Base-by-base conservation (phyloP, 306 rosid species). In the Acacia acuminata region DNA sequence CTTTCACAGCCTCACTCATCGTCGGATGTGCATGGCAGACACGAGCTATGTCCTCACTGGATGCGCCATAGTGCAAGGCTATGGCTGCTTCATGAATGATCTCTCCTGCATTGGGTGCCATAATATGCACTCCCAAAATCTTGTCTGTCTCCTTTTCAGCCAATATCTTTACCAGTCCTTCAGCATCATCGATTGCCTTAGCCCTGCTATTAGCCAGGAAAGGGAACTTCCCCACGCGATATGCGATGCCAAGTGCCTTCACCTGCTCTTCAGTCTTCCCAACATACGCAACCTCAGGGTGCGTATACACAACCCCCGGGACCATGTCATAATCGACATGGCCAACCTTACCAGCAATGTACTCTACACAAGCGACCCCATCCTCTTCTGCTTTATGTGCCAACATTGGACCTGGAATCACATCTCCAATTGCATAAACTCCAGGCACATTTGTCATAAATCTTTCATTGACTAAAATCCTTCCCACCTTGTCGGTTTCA, bases 301-400 rank as follows among this genome's bases (percentile, higher is more conserved):
- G 85, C 7, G 99, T 96, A 82, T 96, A 96, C 69, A 96, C 97
- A 66, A 96, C 98, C 69, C 99, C 99, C 3, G 99, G 99, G 71
- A 96, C 99, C 87, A 88, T 88, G 94, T 96, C 99, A 63, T 96
- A 96, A 91, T 96, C 99, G 32, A 96, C 98, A 77, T 96, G 99
- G 58, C 99, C 99, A 56, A 82, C 86, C 90, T 96, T 94, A 71
- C 98, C 98, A 10, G 99, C 98, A 30, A 96, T 84, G 92, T 82
- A 96, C 88, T 96, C 99, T 12, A 96, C 99, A 56, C 99, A 96
- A 64, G 99, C 99, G 72, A 96, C 95, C 1, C 99, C 99, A 70
- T 96, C 99, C 87, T 96, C 98, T 86, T 96, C 99, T 6, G 99
- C 99, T 89, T 96, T 96, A 87, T 96, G 99, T 61, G 99, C 99